Conservation (phyloP, 2,329 filamentous ascomycete genomes). For the Metarhizium rileyi region DNA sequence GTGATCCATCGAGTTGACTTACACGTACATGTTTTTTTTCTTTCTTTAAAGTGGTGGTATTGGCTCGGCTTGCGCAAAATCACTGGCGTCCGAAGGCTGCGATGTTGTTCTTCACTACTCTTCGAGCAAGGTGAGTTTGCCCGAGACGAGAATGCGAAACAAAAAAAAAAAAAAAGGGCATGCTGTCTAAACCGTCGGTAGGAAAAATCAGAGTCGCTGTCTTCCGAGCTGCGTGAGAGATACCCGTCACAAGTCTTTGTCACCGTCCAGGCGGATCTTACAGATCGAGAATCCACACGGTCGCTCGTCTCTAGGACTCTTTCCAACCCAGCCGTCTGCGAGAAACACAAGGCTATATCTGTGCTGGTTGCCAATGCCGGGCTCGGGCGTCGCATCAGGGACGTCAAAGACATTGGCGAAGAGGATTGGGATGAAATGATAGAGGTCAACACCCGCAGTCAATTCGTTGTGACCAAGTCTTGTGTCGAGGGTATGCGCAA, state of each 20-base stretch:
- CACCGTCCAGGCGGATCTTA: conserved; percentile 4
- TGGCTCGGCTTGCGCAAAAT: conserved; percentile 5
- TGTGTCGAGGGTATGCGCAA: conserved; percentile 7
- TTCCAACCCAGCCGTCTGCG: neutral
- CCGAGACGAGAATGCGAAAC: neutral
- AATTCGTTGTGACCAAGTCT: conserved; percentile 7
- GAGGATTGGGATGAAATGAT: conserved; percentile 8
- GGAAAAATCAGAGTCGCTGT: conserved; percentile 5
- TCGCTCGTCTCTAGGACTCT: conserved; percentile 1
- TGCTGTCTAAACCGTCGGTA: neutral
- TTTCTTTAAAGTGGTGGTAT: conserved; percentile 4
- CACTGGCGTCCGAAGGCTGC: conserved; percentile 7
- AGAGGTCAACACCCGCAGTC: conserved; percentile 6
- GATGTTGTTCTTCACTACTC: conserved; percentile 7
- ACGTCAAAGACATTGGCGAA: conserved; percentile 3
- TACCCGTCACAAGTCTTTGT: conserved; percentile 6
- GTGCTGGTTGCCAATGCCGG: conserved; percentile 8
- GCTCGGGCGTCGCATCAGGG: conserved; percentile 6
- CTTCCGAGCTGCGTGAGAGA: neutral
- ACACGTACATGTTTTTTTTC: neutral
- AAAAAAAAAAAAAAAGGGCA: neutral
- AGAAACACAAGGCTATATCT: conserved; percentile 3
- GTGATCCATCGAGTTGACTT: neutral
- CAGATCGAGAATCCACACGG: conserved; percentile 5
- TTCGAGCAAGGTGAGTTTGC: conserved; percentile 2